phyloP scores from a whole-genome alignment of 768 basidiomycete genomes.

The Termitomyces sp. region DNA sequence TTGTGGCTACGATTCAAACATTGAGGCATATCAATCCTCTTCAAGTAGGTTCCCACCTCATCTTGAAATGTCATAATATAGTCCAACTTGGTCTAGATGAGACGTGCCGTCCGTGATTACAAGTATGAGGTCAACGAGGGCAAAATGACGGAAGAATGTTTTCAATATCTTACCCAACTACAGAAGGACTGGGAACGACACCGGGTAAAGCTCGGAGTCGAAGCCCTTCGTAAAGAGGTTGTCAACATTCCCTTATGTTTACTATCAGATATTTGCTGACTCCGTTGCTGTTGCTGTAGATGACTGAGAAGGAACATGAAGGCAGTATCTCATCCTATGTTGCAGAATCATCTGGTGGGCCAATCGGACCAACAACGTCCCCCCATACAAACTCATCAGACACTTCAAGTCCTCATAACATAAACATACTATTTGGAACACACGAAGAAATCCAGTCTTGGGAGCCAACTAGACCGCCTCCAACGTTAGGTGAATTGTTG shows the following conservation, averaged over 20 bases:
- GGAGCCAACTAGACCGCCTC: constrained; percentile 75
- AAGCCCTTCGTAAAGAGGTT: constrained; percentile 82
- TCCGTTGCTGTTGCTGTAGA: constrained; percentile 34
- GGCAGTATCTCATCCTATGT: constrained; percentile 48
- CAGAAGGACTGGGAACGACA: constrained; percentile 98
- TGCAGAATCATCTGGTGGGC: constrained; percentile 36
- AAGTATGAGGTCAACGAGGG: constrained; percentile 92
- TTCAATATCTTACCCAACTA: constrained; percentile 89
- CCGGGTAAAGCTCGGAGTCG: constrained; percentile 82
- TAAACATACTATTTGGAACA: constrained; percentile 82
- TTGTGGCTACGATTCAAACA: constrained; percentile 87
- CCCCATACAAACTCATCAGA: constrained; percentile 34
- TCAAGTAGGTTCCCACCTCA: constrained; percentile 48
- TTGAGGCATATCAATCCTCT: constrained; percentile 88
- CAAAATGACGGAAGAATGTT: constrained; percentile 92
- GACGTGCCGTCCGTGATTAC: constrained; percentile 89
- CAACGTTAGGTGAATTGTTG: constrained; percentile 84
- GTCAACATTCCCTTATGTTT: background rate
- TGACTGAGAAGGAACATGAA: constrained; percentile 66
- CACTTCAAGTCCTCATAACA: constrained; percentile 42
- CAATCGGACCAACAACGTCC: constrained; percentile 30
- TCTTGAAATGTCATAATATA: constrained; percentile 2
- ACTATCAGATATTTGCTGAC: constrained; percentile 2
- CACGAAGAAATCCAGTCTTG: constrained; percentile 62
- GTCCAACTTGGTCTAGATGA: constrained; percentile 51